Base-by-base conservation (phyloP, 1,284 basidiomycete species). In the Tremellales sp. region DNA sequence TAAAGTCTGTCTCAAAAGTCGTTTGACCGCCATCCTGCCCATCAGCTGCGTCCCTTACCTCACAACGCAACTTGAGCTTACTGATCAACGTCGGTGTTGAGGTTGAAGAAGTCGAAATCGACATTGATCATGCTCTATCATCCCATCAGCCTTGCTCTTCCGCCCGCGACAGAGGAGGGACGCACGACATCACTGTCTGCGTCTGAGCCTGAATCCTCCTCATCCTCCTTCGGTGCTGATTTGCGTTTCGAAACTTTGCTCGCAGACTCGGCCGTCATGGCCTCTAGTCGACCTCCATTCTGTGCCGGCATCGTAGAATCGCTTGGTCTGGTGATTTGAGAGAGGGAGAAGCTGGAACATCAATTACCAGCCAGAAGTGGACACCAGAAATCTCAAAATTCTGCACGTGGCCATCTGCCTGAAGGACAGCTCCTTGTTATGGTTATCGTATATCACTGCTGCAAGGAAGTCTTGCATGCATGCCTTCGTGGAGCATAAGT, bases 91-190 rank as follows among this genome's bases (percentile, higher is more conserved):
- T 80, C 79, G 2, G 86, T 81, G 60, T 88, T 84, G 3, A 89
- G 82, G 71, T 88, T 84, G 79, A 88, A 90, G 71, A 93, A 96
- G 62, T 93, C 90, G 67, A 96, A 94, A 65, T 89, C 85, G 61
- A 96, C 86, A 71, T 94, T 82, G 67, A 87, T 78, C 73, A 84
- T 77, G 69, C 77, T 79, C 80, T 82, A 48, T 24, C 4, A 11
- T 35, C 8, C n/a, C 19, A n/a, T 33, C 29, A 53, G 43, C 43
- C n/a, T 26, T 7, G 13, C 6, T 4, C 17, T 21, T 17, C 17
- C 42, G 19, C 6, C 8, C 8, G 36, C 10, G 8, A 19, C 36
- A 39, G 12, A 39, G 17, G 11, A 8, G 11, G 19, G 45, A 61
- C 68, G 44, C 48, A 72, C 70, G 3, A 68, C 67, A 53, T 72